phyloP scores from a whole-genome alignment of 225 moss, liverwort and hornwort genomes.

The Bryum argenteum region DNA sequence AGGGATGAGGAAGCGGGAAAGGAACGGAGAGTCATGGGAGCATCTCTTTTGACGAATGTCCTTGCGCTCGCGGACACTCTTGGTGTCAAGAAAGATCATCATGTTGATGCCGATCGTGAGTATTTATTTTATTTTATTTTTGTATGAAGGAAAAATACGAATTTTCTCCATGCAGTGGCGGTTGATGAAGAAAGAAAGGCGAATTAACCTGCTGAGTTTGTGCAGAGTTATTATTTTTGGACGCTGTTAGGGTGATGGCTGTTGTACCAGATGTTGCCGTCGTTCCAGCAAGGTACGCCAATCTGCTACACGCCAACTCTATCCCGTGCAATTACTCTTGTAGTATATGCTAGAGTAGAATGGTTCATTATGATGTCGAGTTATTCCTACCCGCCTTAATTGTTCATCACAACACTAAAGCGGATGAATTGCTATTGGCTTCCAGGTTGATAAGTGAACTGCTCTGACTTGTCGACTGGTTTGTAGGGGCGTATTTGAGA shows the following conservation, averaged over 20 bases:
- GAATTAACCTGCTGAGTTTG: slow-evolving; percentile 24
- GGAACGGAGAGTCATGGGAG: slow-evolving; percentile 57
- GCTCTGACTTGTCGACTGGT: slow-evolving; percentile 17
- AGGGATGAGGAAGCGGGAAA: slow-evolving; percentile 61
- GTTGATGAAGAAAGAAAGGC: background rate
- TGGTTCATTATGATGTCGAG: slow-evolving; percentile 7
- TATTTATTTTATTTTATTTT: slow-evolving; percentile 7
- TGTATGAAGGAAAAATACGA: too few relatives aligned
- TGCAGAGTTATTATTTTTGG: slow-evolving; percentile 60
- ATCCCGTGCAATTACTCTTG: slow-evolving; percentile 12
- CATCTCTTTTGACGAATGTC: slow-evolving; percentile 53
- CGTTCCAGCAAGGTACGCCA: slow-evolving; percentile 55
- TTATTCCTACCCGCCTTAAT: background rate
- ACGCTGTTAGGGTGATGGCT: slow-evolving; percentile 56
- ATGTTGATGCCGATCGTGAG: slow-evolving; percentile 60
- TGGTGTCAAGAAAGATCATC: slow-evolving; percentile 50
- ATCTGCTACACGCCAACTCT: slow-evolving; percentile 22
- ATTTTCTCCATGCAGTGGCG: background rate
- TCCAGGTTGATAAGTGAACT: slow-evolving; percentile 15
- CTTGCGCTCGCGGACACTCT: slow-evolving; percentile 60
- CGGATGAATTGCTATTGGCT: background rate
- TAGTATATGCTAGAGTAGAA: background rate
- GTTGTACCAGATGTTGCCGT: slow-evolving; percentile 56
- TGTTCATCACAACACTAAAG: slow-evolving; percentile 2
- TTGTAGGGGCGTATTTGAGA: slow-evolving; percentile 50